phyloP scores from a whole-genome alignment of 441 rosid genomes.

The Adansonia grandidieri region DNA sequence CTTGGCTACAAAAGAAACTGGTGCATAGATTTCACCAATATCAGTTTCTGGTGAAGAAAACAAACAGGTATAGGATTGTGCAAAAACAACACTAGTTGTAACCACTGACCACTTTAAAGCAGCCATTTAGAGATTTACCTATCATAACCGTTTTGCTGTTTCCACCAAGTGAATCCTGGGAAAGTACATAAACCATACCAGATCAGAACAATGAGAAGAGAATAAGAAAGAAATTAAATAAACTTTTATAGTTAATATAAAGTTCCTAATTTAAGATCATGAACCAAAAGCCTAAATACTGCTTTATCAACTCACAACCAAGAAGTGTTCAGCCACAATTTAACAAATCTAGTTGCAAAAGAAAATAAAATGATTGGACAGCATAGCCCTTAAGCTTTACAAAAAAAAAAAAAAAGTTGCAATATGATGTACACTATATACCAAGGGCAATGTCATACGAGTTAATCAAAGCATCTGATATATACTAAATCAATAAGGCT shows the following conservation, averaged over 20 bases:
- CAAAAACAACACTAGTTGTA: neutral
- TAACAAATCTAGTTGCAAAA: slow-evolving; percentile 5
- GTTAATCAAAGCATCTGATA: slow-evolving; percentile 12
- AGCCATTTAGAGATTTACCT: slow-evolving; percentile 42
- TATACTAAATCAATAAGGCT: slow-evolving; percentile 16
- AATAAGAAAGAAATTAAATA: slow-evolving; percentile 16
- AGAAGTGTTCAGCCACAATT: slow-evolving; percentile 12
- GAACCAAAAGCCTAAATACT: slow-evolving; percentile 5
- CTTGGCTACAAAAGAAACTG: neutral
- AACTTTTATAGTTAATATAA: slow-evolving; percentile 9
- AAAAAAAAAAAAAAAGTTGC: neutral
- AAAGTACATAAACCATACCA: slow-evolving; percentile 25
- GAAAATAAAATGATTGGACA: neutral
- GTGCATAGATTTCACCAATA: neutral
- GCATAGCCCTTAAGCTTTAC: neutral
- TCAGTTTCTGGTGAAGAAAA: neutral
- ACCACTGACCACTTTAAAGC: neutral
- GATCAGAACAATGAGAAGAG: slow-evolving; percentile 16
- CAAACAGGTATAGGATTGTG: neutral
- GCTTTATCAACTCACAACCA: neutral
- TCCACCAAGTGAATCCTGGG: slow-evolving; percentile 77
- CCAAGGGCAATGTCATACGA: slow-evolving; percentile 4
- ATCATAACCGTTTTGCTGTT: slow-evolving; percentile 75
- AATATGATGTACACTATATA: slow-evolving; percentile 1
- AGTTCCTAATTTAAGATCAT: slow-evolving; percentile 23